A percentile compares a stretch with the other conserved stretches of the same genome.
These are phyloP conservation scores for Fusarium goolgardi DNA, from an alignment of 2,329 filamentous ascomycete species.

Conservation along the genomic window DNA sequence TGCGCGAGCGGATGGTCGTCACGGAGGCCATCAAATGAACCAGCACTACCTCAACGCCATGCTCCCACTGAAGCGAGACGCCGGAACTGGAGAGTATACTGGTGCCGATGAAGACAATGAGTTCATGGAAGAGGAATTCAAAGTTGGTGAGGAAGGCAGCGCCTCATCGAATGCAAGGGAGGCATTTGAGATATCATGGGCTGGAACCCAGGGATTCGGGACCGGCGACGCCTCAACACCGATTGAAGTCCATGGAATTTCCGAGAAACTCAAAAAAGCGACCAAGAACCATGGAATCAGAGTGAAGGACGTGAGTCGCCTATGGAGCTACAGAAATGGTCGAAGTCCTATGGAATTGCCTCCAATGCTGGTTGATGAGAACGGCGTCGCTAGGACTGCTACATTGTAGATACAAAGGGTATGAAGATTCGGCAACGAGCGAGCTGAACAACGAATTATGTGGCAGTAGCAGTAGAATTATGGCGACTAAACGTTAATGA, in stretches of 20 bases:
- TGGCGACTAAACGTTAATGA: background rate
- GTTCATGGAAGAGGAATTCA: constrained; percentile 71
- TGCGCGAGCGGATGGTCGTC: constrained; percentile 58
- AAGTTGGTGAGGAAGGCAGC: constrained; percentile 57
- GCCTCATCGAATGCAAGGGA: constrained; percentile 59
- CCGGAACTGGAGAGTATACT: constrained; percentile 55
- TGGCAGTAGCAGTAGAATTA: background rate
- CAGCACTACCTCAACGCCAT: constrained; percentile 73
- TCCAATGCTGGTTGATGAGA: constrained; percentile 51
- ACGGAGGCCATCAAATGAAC: constrained; percentile 68
- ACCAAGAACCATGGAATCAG: constrained; percentile 54
- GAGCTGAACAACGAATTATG: background rate
- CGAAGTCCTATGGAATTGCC: constrained; percentile 60
- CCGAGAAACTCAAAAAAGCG: constrained; percentile 38
- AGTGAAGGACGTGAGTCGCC: constrained; percentile 70
- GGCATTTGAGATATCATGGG: constrained; percentile 61
- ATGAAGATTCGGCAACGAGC: background rate
- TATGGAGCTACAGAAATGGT: constrained; percentile 73
- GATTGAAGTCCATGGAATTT: constrained; percentile 55
- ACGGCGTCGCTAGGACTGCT: constrained; percentile 54
- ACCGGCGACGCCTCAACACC: constrained; percentile 51
- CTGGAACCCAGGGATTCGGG: constrained; percentile 55
- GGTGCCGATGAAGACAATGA: constrained; percentile 62
- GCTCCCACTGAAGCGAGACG: constrained; percentile 64
- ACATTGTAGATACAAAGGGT: constrained; percentile 49